Evolutionary conservation across 805 yeast genomes (phyloP).

Genomic region (Dipodascus albidus): DNA sequence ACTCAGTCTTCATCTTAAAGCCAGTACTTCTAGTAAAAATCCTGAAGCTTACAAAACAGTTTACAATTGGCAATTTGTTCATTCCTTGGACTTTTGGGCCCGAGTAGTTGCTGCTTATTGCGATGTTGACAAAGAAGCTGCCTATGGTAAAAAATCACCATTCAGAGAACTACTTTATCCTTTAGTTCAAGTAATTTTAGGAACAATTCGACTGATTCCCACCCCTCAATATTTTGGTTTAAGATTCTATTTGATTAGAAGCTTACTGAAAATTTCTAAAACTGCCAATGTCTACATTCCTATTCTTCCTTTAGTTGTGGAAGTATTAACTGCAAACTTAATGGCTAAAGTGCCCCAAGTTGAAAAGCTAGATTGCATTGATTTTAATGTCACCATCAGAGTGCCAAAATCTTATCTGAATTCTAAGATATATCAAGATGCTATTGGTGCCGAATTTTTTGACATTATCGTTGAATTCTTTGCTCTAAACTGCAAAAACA

Average conservation of each 20-base stretch:
- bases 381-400: conserved; percentile 76
- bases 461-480: conserved; percentile 76
- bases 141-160: conserved; percentile 49
- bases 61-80: conserved; percentile 95
- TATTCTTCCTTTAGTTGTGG: conserved; percentile 70
- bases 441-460: conserved; percentile 73
- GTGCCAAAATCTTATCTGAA: conserved; percentile 75
- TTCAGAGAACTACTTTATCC: conserved; percentile 66
- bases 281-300: conserved; percentile 88
- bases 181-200: conserved; percentile 88
- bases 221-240: conserved; percentile 90
- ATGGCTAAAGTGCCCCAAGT: conserved; percentile 37
- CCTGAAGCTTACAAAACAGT: conserved; percentile 66
- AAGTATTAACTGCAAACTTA: conserved; percentile 69
- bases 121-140: conserved; percentile 9
- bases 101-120: conserved; percentile 42
- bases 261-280: conserved; percentile 73
- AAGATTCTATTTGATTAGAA: conserved; percentile 76
- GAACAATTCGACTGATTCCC: conserved; percentile 81
- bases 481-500: conserved; percentile 68
- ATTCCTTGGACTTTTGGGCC: conserved; percentile 94
- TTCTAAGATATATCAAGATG: conserved; percentile 77
- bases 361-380: conserved; percentile 48
- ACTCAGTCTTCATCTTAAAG: conserved; percentile 83
- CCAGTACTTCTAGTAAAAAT: conserved; percentile 53